These are phyloP conservation scores for Ogataea trehaloabstinens DNA, from an alignment of 805 yeast species.

Conservation along the genomic window DNA sequence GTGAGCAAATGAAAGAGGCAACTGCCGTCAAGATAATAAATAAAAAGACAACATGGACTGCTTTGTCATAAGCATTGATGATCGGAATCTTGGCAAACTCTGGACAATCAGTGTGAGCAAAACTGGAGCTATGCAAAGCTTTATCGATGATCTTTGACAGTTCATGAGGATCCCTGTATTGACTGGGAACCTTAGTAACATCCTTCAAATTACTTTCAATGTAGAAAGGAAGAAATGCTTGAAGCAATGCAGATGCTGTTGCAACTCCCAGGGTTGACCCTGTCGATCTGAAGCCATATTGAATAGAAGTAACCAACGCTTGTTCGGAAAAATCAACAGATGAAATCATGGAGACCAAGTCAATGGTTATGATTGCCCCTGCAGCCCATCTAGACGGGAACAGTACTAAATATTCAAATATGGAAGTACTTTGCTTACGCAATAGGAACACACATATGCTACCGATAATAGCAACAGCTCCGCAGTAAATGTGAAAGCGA, in stretches of 20 bases:
- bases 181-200: slow-evolving; percentile 18
- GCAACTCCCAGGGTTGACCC: slow-evolving; percentile 57
- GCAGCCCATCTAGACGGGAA: slow-evolving; percentile 63
- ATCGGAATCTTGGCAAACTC: slow-evolving; percentile 44
- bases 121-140: slow-evolving; percentile 24
- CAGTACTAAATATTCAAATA: slow-evolving; percentile 43
- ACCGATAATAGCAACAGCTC: slow-evolving; percentile 48
- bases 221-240: slow-evolving; percentile 24
- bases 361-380: slow-evolving; percentile 65
- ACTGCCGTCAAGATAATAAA: slow-evolving; percentile 32
- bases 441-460: slow-evolving; percentile 32
- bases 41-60: slow-evolving; percentile 52
- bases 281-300: slow-evolving; percentile 64
- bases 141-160: slow-evolving; percentile 11
- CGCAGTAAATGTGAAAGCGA: slow-evolving; percentile 40
- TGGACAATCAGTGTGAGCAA: slow-evolving; percentile 44
- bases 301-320: slow-evolving; percentile 86
- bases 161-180: slow-evolving; percentile 12
- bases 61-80: slow-evolving; percentile 45
- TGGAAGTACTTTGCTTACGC: slow-evolving; percentile 14
- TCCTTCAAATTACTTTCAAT: slow-evolving; percentile 14
- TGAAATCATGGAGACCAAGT: slow-evolving; percentile 71
- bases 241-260: slow-evolving; percentile 45
- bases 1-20: slow-evolving; percentile 8
- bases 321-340: slow-evolving; percentile 68